Evolutionary conservation across 495 filamentous ascomycete species (phyloP).

Genomic region (Penicillium verhagenii): DNA sequence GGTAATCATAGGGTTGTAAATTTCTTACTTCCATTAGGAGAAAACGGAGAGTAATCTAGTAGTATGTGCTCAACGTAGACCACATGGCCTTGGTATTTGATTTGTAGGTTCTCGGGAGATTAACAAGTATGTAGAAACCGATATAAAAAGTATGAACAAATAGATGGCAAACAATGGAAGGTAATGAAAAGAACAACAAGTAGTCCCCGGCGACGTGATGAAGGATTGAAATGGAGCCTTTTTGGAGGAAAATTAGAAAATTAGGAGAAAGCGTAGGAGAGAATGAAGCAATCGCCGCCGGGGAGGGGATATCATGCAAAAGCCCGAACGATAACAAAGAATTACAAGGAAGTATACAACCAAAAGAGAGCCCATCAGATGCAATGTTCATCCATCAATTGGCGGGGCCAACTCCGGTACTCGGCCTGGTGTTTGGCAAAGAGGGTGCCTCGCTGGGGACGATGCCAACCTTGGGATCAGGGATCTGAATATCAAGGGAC

Average conservation of each 20-base stretch:
- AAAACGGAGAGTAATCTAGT: not conserved
- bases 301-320: slow-evolving; percentile 34
- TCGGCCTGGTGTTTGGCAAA: slow-evolving; percentile 39
- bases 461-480: slow-evolving; percentile 68
- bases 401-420: slow-evolving; percentile 29
- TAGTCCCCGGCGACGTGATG: slow-evolving; percentile 10
- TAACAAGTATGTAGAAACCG: not conserved
- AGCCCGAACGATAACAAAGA: slow-evolving; percentile 11
- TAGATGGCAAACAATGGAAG: not conserved
- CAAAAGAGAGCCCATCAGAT: slow-evolving; percentile 8
- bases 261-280: not conserved
- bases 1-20: no score
- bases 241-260: slow-evolving; percentile 7
- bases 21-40: no score
- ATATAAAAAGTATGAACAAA: slow-evolving; percentile 9
- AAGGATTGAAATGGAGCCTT: slow-evolving; percentile 7
- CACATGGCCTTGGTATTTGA: slow-evolving; percentile 8
- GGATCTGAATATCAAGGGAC: slow-evolving; percentile 84
- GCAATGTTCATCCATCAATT: slow-evolving; percentile 15
- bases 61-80: slow-evolving; percentile 3
- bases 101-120: not conserved
- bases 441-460: slow-evolving; percentile 41
- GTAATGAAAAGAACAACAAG: slow-evolving; percentile 12
- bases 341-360: slow-evolving; percentile 24
- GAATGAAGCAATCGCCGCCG: slow-evolving; percentile 13